Conservation (phyloP, 148 eudicot species). For the Diospyros lotus region DNA sequence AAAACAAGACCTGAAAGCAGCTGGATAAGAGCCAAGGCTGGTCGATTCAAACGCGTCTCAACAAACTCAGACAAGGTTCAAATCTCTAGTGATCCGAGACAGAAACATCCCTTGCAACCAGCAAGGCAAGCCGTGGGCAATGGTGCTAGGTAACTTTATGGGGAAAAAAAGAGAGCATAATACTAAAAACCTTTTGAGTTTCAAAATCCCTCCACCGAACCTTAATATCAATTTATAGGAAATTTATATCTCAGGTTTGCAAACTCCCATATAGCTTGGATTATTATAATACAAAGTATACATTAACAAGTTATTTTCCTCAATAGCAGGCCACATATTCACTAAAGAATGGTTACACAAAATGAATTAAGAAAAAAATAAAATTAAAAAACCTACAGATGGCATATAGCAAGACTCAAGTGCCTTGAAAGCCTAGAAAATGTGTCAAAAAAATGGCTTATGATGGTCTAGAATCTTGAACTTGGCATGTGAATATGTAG, state of each 20-base stretch:
- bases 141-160: no score
- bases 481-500: conserved; percentile 48
- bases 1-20: no score
- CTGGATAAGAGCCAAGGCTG: no score
- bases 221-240: neutral
- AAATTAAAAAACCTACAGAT: conserved; percentile 10
- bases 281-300: neutral
- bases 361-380: neutral
- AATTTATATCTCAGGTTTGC: neutral
- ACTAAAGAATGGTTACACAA: conserved; percentile 13
- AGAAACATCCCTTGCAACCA: no score
- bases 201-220: neutral
- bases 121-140: no score
- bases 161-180: no score
- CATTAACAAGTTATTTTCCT: conserved; percentile 3
- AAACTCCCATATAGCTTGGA: neutral
- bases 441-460: conserved; percentile 30
- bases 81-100: no score
- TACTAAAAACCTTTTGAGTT: no score
- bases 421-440: conserved; percentile 14
- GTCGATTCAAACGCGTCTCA: no score
- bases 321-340: neutral
- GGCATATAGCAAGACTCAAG: conserved; percentile 12
- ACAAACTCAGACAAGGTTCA: no score
- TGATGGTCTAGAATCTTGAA: conserved; percentile 52